A percentile compares a stretch with the other conserved stretches of the same genome.
Evolutionary conservation across 2,329 filamentous ascomycete genomes (phyloP).

Genomic region (Colletotrichum incanum): DNA sequence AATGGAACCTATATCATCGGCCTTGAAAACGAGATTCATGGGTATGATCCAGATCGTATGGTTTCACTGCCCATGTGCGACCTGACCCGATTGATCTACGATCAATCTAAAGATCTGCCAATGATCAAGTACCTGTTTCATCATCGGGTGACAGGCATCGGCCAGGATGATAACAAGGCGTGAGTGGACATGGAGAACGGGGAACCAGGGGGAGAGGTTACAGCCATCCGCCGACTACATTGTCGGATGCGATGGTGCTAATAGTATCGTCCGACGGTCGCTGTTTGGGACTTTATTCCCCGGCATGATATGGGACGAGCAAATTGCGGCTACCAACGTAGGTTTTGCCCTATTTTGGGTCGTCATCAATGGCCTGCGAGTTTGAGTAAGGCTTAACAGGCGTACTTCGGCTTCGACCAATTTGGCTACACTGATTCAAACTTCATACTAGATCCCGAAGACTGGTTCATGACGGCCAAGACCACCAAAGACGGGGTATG

Average conservation of each 20-base stretch:
- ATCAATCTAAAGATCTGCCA: slow-evolving; percentile 54
- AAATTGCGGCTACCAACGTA: slow-evolving; percentile 76
- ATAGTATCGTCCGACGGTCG: slow-evolving; percentile 61
- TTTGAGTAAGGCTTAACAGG: neutral
- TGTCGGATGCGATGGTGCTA: slow-evolving; percentile 70
- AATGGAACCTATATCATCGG: slow-evolving; percentile 54
- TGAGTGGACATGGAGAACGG: slow-evolving; percentile 60
- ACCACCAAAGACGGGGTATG: slow-evolving; percentile 73
- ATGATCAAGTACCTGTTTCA: slow-evolving; percentile 59
- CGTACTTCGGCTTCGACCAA: slow-evolving; percentile 70
- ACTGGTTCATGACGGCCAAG: slow-evolving; percentile 73
- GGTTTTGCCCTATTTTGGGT: neutral
- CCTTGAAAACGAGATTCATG: slow-evolving; percentile 54
- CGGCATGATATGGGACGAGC: slow-evolving; percentile 71
- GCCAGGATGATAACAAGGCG: slow-evolving; percentile 61
- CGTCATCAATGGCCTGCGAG: neutral
- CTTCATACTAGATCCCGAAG: slow-evolving; percentile 73
- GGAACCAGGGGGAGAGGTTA: slow-evolving; percentile 50
- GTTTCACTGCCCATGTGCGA: slow-evolving; percentile 59
- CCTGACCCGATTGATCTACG: slow-evolving; percentile 58
- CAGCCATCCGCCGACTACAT: slow-evolving; percentile 65
- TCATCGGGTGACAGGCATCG: slow-evolving; percentile 61
- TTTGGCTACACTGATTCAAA: slow-evolving; percentile 65
- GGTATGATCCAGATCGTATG: slow-evolving; percentile 57
- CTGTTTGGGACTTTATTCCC: slow-evolving; percentile 69